These are phyloP conservation scores for Biscogniauxia sp. DNA, from an alignment of 2,329 filamentous ascomycete genomes.

Conservation along the genomic window DNA sequence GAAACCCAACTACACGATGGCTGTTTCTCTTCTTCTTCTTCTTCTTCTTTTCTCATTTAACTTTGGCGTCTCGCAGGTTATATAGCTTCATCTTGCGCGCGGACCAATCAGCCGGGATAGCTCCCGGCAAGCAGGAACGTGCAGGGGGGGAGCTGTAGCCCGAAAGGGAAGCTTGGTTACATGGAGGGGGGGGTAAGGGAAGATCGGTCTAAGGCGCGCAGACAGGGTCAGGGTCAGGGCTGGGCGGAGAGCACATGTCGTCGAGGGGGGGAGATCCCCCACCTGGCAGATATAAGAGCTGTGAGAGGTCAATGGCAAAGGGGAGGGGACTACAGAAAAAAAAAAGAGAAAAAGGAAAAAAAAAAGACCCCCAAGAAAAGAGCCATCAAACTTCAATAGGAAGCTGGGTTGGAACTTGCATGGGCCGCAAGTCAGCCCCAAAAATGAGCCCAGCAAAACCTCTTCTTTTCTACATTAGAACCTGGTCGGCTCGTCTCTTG, in stretches of 20 bases:
- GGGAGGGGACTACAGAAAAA: background rate
- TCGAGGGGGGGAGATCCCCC: conserved; percentile 10
- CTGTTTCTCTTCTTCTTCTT: too few relatives aligned
- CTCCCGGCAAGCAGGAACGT: background rate
- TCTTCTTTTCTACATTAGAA: background rate
- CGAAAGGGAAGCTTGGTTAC: conserved; percentile 10
- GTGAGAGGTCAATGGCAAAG: conserved; percentile 24
- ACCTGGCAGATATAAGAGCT: conserved; percentile 23
- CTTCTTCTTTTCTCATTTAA: too few relatives aligned
- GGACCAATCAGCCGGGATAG: background rate
- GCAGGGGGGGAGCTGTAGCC: background rate
- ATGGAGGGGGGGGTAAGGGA: background rate
- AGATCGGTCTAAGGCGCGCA: background rate
- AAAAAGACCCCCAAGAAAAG: too few relatives aligned
- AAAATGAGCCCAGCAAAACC: background rate
- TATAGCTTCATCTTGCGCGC: conserved; percentile 8
- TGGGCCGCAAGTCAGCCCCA: background rate
- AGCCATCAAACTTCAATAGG: background rate
- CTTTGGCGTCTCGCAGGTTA: background rate
- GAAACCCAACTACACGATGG: background rate
- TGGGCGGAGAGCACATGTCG: conserved; percentile 1
- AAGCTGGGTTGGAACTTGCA: background rate
- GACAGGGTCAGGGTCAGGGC: too few relatives aligned
- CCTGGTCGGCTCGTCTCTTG: background rate
- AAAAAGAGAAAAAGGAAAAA: background rate